Conservation (phyloP, 2,329 filamentous ascomycete genomes). For the Fusarium pseudoanthophilum region DNA sequence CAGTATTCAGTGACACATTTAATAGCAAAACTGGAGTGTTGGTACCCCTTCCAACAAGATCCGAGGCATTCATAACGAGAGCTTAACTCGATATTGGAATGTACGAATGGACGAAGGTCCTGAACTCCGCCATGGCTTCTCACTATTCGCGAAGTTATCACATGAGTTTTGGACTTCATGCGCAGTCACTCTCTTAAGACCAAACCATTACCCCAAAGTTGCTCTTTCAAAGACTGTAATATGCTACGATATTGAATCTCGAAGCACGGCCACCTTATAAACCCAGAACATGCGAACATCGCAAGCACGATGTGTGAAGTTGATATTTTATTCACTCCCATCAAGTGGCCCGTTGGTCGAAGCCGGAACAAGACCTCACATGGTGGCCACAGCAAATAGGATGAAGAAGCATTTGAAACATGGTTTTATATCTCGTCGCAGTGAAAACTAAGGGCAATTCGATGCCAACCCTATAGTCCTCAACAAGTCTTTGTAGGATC, state of each 20-base stretch:
- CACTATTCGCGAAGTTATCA: neutral
- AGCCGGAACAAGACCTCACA: neutral
- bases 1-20: neutral
- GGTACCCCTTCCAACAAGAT: neutral
- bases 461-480: neutral
- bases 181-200: neutral
- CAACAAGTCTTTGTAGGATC: slow-evolving; percentile 16
- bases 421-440: neutral
- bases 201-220: neutral
- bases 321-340: no score
- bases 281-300: neutral
- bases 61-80: neutral
- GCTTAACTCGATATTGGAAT: neutral
- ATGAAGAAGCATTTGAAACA: neutral
- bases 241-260: neutral
- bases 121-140: no score
- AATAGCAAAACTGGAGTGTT: neutral
- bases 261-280: neutral
- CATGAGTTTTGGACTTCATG: neutral
- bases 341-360: neutral
- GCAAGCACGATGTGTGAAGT: neutral
- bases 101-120: neutral
- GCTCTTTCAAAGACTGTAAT: neutral
- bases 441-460: neutral
- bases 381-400: neutral